Evolutionary conservation across 805 yeast species (phyloP), one percentile per base, ranked within the genome.

Genomic region (Candida sithepensis): DNA sequence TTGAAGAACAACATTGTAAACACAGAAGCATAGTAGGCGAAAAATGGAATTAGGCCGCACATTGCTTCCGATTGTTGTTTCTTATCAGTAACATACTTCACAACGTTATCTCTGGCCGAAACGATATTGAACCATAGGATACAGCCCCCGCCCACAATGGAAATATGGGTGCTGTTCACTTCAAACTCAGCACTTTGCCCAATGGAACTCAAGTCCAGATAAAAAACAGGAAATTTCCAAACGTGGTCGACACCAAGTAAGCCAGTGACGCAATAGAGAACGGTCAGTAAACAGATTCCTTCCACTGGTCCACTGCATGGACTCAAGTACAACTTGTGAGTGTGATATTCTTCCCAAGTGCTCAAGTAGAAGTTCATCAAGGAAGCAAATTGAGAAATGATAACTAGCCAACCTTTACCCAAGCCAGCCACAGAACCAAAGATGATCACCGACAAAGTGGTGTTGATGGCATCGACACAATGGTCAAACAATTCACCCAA

Each of bases 261-360:
- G 3, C 88, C 96, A 0, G 96, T 85, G 20, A 77, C 39, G 3
- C 79, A 46, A 59, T 79, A 88, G 16, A 84, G 67, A 0, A 58
- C 64, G 20, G 78, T 66, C 44, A 88, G 71, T 68, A 84, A 73
- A 53, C 89, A 62, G 24, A 91, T 87, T 2, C 98, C 98, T 67
- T 91, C 98, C 3, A 92, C 97, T 0, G 98, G 98, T 0, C 98
- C 98, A 13, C 95, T 85, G 58, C 88, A 82, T 52, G 77, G 82
- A 32, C 92, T 81, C 45, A 91, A 71, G 64, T 75, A 91, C 43
- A 91, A 71, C 41, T 81, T 82, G 58, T 89, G 95, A 0, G 97
- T 91, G 63, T 90, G 92, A 65, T 80, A 91, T 63, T 90, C 97
- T 68, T 91, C 98, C 97, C 97, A 91, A 0, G 97, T 91, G 34